These are phyloP conservation scores for Ceratocystis harringtonii DNA, from an alignment of 2,329 filamentous ascomycete genomes.

Conservation along the genomic window DNA sequence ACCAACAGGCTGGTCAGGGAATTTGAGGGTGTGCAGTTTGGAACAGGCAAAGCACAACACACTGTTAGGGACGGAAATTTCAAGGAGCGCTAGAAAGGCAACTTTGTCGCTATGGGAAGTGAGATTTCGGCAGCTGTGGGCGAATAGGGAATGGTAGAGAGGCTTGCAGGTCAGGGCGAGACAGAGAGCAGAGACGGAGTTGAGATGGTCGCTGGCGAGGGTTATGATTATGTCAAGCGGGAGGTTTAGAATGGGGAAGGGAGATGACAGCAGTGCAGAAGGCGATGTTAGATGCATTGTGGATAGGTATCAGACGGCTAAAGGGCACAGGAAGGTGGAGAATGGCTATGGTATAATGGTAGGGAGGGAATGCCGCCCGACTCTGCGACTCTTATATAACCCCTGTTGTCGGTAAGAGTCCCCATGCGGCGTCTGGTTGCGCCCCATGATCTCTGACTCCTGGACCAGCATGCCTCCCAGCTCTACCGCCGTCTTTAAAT, in stretches of 20 bases:
- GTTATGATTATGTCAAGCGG: conserved; percentile 12
- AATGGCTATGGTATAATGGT: not conserved
- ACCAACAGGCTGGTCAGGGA: not conserved
- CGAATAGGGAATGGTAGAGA: conserved; percentile 1
- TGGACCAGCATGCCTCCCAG: not conserved
- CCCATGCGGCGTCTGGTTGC: not conserved
- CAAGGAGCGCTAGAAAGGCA: conserved; percentile 8
- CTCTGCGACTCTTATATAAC: not conserved
- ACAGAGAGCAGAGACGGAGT: not conserved
- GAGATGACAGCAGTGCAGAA: not conserved
- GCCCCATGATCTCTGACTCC: not conserved
- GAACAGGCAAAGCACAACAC: conserved; percentile 11
- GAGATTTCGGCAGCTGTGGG: not conserved
- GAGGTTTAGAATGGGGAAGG: conserved; percentile 11
- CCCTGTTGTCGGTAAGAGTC: not conserved
- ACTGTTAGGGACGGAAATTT: not conserved
- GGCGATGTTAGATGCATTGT: not conserved
- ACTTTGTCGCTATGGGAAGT: conserved; percentile 1
- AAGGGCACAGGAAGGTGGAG: not conserved
- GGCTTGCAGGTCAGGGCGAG: conserved; percentile 9
- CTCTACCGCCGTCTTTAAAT: not conserved
- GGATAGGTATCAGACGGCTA: not conserved
- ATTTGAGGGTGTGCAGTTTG: conserved; percentile 4
- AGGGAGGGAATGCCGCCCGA: not conserved
- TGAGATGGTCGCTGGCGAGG: conserved; percentile 5